Base-by-base conservation (phyloP, 805 yeast species). In the Wickerhamomyces subpelliculosus region DNA sequence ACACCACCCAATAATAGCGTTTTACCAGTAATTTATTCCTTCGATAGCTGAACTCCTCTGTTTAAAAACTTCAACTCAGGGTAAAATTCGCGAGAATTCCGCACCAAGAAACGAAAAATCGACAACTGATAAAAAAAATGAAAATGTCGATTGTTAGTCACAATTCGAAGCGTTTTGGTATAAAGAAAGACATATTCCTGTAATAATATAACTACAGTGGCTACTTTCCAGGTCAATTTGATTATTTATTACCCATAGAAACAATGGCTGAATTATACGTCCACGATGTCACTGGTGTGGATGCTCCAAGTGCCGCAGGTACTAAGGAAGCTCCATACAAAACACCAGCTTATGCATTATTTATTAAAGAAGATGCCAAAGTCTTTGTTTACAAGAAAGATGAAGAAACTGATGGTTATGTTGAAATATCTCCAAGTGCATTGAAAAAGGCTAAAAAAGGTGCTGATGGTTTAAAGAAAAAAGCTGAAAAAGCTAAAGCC, bases 361-460 rank as follows among this genome's bases (percentile, higher is more conserved):
- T 58, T 52, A 47, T 55, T 17, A 72, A 70, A 14, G 56, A 44
- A 34, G 55, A 49, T 25, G 70, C 80, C 42, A 76, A 75, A 52
- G 57, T 84, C 27, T 65, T 73, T 32, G 74, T 82, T 28, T 78
- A 69, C 64, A 81, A 80, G 52, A 73, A 73, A 49, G 66, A 65
- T 28, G 86, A 75, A 44, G 83, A 73, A 35, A 68, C 65, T 46
- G 75, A 72, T 29, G 78, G 64, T 23, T 90, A 74, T 58, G 74
- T 67, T 49, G 90, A 83, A 53, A 89, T 94, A 57, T 70, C 88
- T 14, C 87, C 96, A 5, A 80, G 94, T 37, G 97, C 96, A 7
- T 67, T 90, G 58, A 93, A 93, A 68, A 93, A 90, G 67, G 97
- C 97, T 52, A 86, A 85, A 64, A 93, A 93, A 62, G 97, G 96